Evolutionary conservation across 1,284 basidiomycete genomes (phyloP).

Genomic region (Irpex sp.): DNA sequence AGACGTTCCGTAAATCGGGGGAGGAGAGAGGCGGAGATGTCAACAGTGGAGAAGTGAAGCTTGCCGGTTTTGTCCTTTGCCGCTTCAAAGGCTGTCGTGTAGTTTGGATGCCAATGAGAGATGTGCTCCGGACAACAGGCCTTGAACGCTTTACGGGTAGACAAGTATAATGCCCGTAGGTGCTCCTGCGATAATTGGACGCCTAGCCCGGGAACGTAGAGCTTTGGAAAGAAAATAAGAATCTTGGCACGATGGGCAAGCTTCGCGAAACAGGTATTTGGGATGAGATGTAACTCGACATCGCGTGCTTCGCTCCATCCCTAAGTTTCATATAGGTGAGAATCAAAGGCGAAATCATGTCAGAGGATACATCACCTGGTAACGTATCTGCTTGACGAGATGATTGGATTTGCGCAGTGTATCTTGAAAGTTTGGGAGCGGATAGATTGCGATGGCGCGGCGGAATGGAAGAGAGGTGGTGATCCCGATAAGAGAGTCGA

Average conservation of each 20-base stretch:
- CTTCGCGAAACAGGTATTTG: neutral
- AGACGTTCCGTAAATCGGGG: neutral
- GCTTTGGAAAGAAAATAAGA: neutral
- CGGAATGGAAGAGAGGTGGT: constrained; percentile 2
- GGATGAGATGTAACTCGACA: neutral
- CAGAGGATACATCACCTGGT: neutral
- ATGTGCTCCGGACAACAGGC: neutral
- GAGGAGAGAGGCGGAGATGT: neutral
- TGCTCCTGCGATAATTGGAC: neutral
- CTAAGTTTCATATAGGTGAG: neutral
- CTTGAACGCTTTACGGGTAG: neutral
- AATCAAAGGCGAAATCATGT: too few relatives aligned
- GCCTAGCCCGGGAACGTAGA: neutral
- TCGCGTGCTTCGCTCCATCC: neutral
- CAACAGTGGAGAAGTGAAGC: neutral
- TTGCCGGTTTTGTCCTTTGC: neutral
- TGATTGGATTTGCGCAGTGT: constrained; percentile 1
- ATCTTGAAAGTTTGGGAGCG: neutral
- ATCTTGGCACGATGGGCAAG: neutral
- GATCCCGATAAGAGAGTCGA: constrained; percentile 7
- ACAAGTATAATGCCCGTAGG: constrained; percentile 1
- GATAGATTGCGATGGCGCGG: constrained; percentile 1
- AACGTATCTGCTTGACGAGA: neutral
- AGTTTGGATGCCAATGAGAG: constrained; percentile 1
- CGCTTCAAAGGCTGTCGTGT: neutral